Conservation (phyloP, 1,139 yeast genomes). For the Scheffersomyces insectosa region DNA sequence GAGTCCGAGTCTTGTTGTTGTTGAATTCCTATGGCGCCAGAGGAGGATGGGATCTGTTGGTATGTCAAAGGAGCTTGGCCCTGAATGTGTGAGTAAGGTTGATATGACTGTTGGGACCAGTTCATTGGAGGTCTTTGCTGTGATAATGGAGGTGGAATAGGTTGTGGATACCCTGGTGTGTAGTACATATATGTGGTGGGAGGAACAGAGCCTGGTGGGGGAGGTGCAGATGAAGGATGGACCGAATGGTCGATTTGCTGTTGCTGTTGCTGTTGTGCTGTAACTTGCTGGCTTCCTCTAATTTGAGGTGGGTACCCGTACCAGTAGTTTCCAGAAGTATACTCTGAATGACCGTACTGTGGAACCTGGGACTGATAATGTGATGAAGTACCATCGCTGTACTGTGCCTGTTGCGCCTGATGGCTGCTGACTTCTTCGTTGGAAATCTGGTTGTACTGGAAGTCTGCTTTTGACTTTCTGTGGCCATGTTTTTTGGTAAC, state of each 20-base stretch:
- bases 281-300: neutral
- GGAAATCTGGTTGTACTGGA: constrained; percentile 29
- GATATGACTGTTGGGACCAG: neutral
- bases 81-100: neutral
- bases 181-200: constrained; percentile 10
- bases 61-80: neutral
- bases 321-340: constrained; percentile 29
- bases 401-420: neutral
- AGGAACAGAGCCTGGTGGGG: constrained; percentile 6
- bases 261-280: neutral
- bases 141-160: neutral
- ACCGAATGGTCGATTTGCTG: constrained; percentile 2
- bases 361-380: constrained; percentile 3
- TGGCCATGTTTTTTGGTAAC: constrained; percentile 72
- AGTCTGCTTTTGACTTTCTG: constrained; percentile 69
- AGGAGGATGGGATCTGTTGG: neutral
- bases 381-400: neutral
- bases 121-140: neutral
- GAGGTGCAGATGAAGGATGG: constrained; percentile 4
- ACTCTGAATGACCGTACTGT: constrained; percentile 18
- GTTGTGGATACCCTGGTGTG: constrained; percentile 8
- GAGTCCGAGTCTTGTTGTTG: no score
- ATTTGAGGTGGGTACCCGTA: constrained; percentile 22
- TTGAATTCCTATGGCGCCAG: neutral
- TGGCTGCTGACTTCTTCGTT: constrained; percentile 1